Evolutionary conservation across 225 moss, liverwort and hornwort genomes (phyloP).

Genomic region (Takakia lepidozioides): DNA sequence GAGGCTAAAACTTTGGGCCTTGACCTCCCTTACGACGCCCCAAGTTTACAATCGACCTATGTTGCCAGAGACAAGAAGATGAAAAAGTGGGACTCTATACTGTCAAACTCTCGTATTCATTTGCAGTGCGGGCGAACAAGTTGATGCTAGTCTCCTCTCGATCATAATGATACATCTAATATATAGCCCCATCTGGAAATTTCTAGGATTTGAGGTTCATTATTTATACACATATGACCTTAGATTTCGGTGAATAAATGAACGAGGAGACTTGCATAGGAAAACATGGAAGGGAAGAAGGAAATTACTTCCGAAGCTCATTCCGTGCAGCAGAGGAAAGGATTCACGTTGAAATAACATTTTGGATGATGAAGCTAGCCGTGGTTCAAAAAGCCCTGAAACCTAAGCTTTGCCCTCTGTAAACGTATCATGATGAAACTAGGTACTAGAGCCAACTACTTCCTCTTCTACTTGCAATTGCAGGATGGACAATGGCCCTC

Average conservation of each 20-base stretch:
- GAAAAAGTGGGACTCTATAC: constrained; percentile 33
- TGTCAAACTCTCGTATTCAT: too few relatives aligned
- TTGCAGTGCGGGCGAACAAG: neutral
- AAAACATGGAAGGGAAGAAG: too few relatives aligned
- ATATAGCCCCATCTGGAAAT: too few relatives aligned
- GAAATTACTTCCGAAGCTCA: too few relatives aligned
- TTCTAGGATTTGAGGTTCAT: too few relatives aligned
- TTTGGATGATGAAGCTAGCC: neutral
- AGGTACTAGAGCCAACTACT: neutral
- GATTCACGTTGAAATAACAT: too few relatives aligned
- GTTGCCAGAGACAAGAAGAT: constrained; percentile 58
- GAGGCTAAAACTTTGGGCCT: constrained; percentile 52
- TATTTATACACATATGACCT: neutral
- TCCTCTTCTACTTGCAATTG: neutral
- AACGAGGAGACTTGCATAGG: too few relatives aligned
- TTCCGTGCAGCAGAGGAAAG: too few relatives aligned
- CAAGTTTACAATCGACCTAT: constrained; percentile 27
- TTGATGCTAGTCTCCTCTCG: too few relatives aligned
- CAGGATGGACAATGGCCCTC: constrained; percentile 77
- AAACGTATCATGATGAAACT: neutral
- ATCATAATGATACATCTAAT: too few relatives aligned
- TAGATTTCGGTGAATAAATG: too few relatives aligned
- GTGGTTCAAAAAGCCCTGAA: neutral
- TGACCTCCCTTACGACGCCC: constrained; percentile 47
- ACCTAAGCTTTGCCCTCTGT: neutral